These are phyloP conservation scores for Hibiscus syriacus DNA, from an alignment of 345 rosid species.

Conservation along the genomic window DNA sequence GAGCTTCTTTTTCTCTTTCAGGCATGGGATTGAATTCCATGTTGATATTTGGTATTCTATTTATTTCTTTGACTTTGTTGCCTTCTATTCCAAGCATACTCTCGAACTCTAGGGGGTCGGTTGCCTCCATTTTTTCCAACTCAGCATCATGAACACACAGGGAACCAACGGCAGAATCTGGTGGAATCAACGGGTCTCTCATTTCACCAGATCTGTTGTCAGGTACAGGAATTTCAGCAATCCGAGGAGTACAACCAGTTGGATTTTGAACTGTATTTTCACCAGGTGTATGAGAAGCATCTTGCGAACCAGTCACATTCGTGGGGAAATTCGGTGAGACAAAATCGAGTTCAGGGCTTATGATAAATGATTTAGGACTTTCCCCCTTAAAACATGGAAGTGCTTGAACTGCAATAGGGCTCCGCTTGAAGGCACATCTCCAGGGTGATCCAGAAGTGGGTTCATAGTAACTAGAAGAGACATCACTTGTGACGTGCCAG, in stretches of 20 bases:
- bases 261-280: slow-evolving; percentile 11
- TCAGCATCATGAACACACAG: background rate
- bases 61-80: slow-evolving; percentile 4
- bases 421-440: slow-evolving; percentile 5
- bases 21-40: slow-evolving; percentile 11
- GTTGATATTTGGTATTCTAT: slow-evolving; percentile 6
- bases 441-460: slow-evolving; percentile 8
- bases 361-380: slow-evolving; percentile 8
- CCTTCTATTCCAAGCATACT: background rate
- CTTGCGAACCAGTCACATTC: slow-evolving; percentile 3
- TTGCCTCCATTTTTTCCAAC: slow-evolving; percentile 1
- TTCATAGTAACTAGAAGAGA: slow-evolving; percentile 8
- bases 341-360: slow-evolving; percentile 13
- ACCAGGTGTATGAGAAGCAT: slow-evolving; percentile 4
- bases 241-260: background rate
- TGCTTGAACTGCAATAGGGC: slow-evolving; percentile 32
- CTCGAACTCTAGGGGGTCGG: background rate
- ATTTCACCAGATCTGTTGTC: background rate
- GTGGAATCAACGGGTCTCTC: background rate
- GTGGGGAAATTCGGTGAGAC: slow-evolving; percentile 14
- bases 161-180: slow-evolving; percentile 3
- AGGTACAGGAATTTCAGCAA: background rate
- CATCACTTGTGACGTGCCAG: slow-evolving; percentile 5
- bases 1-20: slow-evolving; percentile 2
- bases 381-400: slow-evolving; percentile 26